These are phyloP conservation scores for Pseudomonodictys pantanalensis DNA, from an alignment of 495 filamentous ascomycete genomes.

Conservation along the genomic window DNA sequence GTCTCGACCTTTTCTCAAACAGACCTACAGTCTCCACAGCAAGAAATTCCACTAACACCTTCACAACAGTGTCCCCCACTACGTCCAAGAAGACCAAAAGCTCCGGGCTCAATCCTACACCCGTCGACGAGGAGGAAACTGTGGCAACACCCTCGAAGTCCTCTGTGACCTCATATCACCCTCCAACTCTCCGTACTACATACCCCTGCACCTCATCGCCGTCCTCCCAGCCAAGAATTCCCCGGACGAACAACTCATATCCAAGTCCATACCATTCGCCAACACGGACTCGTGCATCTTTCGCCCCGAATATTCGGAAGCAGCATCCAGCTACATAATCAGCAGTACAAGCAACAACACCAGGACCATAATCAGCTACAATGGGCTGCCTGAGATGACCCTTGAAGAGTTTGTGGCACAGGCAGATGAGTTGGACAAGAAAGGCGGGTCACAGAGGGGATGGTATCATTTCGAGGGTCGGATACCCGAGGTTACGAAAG, in stretches of 20 bases:
- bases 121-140: constrained; percentile 68
- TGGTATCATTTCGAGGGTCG: constrained; percentile 80
- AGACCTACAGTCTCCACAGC: too few species aligned
- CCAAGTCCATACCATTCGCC: constrained; percentile 45
- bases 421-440: constrained; percentile 34
- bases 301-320: constrained; percentile 52
- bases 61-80: too few species aligned
- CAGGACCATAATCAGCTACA: constrained; percentile 69
- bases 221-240: constrained; percentile 48
- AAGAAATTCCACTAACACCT: too few species aligned
- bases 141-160: constrained; percentile 67
- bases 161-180: constrained; percentile 53
- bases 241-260: constrained; percentile 43
- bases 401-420: constrained; percentile 51
- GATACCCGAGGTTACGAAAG: constrained; percentile 59
- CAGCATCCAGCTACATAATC: constrained; percentile 70
- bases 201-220: constrained; percentile 46
- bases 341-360: constrained; percentile 57
- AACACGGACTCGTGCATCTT: constrained; percentile 57
- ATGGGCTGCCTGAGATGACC: constrained; percentile 64
- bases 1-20: too few species aligned
- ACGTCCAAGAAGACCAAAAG: too few species aligned
- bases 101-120: constrained; percentile 58
- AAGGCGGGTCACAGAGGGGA: constrained; percentile 23
- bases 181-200: background rate